A percentile compares a stretch with the other conserved stretches of the same genome.
These are phyloP conservation scores for Paspalum vaginatum DNA, from an alignment of 176 grass and related monocot genomes.

Conservation along the genomic window DNA sequence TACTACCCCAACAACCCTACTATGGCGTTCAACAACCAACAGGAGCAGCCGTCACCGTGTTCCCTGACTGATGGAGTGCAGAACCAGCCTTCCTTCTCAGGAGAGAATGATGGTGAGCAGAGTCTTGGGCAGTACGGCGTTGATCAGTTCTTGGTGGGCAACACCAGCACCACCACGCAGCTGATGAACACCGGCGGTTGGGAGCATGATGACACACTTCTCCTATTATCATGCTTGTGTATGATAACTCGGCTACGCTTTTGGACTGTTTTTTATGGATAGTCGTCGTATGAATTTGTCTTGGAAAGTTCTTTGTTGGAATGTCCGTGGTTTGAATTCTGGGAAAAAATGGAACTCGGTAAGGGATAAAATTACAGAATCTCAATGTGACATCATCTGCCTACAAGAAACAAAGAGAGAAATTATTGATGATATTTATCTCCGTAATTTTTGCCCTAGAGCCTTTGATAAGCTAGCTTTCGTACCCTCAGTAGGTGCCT, in stretches of 20 bases:
- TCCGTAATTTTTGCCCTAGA: neutral
- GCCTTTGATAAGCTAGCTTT: neutral
- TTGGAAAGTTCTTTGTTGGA: neutral
- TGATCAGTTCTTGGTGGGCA: neutral
- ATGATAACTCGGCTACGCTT: too few species aligned
- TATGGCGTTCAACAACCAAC: neutral
- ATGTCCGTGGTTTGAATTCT: neutral
- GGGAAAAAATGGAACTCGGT: neutral
- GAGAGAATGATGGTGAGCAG: neutral
- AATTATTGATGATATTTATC: accelerated
- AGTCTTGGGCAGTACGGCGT: accelerated
- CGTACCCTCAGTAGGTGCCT: accelerated
- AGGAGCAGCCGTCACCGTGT: neutral
- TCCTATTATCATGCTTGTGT: too few species aligned
- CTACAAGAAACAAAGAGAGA: neutral
- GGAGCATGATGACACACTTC: neutral
- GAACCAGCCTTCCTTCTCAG: neutral
- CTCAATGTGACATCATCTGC: neutral
- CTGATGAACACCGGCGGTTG: neutral
- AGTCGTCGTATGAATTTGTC: too few species aligned
- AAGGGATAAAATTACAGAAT: neutral
- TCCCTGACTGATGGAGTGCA: neutral
- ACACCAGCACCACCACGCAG: neutral
- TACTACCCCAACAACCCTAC: neutral
- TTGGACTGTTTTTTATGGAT: too few species aligned